Conservation (phyloP, 2,329 filamentous ascomycete species). For the Nigrospora sphaerica region DNA sequence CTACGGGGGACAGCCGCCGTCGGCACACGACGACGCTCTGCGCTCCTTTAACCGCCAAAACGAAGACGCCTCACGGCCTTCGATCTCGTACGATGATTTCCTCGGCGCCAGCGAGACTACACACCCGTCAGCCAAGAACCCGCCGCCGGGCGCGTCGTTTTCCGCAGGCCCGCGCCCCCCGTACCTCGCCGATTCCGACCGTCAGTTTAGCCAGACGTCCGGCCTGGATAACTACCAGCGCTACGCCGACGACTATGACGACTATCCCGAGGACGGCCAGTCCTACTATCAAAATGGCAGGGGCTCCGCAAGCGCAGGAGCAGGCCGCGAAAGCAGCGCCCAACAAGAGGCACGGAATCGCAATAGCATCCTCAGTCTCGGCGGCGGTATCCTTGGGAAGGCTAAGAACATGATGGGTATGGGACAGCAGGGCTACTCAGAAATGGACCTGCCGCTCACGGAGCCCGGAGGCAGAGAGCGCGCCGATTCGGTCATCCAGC, state of each 20-base stretch:
- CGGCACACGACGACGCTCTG: conserved; percentile 72
- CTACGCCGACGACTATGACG: conserved; percentile 83
- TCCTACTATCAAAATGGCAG: conserved; percentile 77
- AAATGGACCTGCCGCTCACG: conserved; percentile 96
- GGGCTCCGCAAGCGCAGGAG: conserved; percentile 31
- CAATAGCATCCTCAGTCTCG: conserved; percentile 82
- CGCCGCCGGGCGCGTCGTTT: conserved; percentile 17
- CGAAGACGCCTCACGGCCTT: conserved; percentile 64
- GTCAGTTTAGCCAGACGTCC: conserved; percentile 66
- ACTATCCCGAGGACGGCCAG: conserved; percentile 69
- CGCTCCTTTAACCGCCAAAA: conserved; percentile 57
- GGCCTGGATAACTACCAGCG: conserved; percentile 82
- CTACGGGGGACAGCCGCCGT: conserved; percentile 71
- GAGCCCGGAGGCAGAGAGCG: conserved; percentile 46
- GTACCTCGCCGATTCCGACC: conserved; percentile 31
- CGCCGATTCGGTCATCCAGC: conserved; percentile 18
- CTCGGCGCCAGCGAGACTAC: conserved; percentile 60
- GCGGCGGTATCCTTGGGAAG: conserved; percentile 78
- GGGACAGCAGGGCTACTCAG: conserved; percentile 73
- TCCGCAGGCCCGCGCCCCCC: conserved; percentile 26
- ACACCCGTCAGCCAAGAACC: conserved; percentile 36
- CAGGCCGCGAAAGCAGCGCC: conserved; percentile 35
- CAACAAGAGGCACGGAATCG: conserved; percentile 60
- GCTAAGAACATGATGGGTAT: conserved; percentile 90
- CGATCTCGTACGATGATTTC: conserved; percentile 91